Conservation (phyloP, 2,329 filamentous ascomycete genomes). For the Rutstroemia sp. region DNA sequence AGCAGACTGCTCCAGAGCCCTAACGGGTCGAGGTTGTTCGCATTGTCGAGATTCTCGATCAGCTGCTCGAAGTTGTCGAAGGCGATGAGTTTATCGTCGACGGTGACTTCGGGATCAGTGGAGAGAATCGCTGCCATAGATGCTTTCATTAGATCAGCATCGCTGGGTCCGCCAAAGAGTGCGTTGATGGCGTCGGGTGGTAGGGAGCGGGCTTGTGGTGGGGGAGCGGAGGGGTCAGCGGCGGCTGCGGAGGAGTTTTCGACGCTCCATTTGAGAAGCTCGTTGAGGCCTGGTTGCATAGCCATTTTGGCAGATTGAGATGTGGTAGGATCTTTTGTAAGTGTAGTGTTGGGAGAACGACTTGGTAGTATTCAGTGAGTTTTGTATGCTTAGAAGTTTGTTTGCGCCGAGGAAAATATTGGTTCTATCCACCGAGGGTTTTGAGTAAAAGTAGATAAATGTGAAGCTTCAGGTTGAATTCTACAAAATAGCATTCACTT, state of each 20-base stretch:
- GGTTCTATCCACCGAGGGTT: neutral
- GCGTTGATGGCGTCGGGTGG: slow-evolving; percentile 64
- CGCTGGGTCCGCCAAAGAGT: slow-evolving; percentile 76
- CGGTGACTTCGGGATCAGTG: slow-evolving; percentile 49
- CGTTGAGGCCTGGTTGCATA: slow-evolving; percentile 28
- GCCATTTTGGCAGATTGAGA: neutral
- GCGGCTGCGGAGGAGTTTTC: slow-evolving; percentile 46
- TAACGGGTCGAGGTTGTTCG: slow-evolving; percentile 80
- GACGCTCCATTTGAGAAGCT: slow-evolving; percentile 37
- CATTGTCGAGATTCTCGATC: slow-evolving; percentile 90
- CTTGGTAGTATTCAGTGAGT: too few relatives aligned
- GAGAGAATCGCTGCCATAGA: slow-evolving; percentile 71
- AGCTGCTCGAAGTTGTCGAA: slow-evolving; percentile 95
- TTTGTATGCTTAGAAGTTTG: too few relatives aligned
- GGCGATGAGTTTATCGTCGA: slow-evolving; percentile 72
- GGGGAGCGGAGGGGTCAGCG: slow-evolving; percentile 21
- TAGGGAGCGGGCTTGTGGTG: slow-evolving; percentile 36
- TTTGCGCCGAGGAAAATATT: neutral
- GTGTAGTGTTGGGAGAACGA: neutral
- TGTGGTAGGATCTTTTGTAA: neutral
- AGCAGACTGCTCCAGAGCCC: slow-evolving; percentile 78
- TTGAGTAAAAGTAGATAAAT: too few relatives aligned
- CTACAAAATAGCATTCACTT: neutral
- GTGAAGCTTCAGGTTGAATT: neutral
- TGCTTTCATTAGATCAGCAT: slow-evolving; percentile 86